A percentile compares a stretch with the other conserved stretches of the same genome.
Conservation (phyloP, 345 rosid species). For the Rhodamnia rubescens region DNA sequence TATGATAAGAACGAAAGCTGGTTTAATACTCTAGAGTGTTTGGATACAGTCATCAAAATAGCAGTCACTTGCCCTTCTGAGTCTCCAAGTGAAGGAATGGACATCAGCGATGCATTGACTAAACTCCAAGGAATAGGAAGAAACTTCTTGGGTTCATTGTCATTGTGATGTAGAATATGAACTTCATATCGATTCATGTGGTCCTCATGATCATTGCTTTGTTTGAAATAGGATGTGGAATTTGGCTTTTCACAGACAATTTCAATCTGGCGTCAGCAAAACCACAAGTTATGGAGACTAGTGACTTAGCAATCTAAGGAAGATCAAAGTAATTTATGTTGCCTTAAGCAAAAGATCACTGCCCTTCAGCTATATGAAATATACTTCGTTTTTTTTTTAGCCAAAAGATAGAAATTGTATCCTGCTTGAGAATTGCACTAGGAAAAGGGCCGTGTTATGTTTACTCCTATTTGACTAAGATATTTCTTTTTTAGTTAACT, state of each 20-base stretch:
- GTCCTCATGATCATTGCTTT: neutral
- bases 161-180: neutral
- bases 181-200: neutral
- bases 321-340: neutral
- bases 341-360: neutral
- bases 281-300: neutral
- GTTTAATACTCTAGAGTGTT: neutral
- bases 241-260: neutral
- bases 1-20: no score
- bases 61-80: neutral
- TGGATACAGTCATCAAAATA: neutral
- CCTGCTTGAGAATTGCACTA: neutral
- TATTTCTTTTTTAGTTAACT: no score
- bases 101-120: neutral
- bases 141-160: neutral
- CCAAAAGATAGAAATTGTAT: neutral
- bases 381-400: neutral
- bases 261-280: neutral
- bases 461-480: no score
- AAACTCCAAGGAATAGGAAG: neutral
- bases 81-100: neutral
- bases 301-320: neutral
- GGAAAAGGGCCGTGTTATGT: no score
- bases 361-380: neutral
- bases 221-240: neutral